Conservation (phyloP, 2,329 filamentous ascomycete species). For the Cryphonectria japonica region DNA sequence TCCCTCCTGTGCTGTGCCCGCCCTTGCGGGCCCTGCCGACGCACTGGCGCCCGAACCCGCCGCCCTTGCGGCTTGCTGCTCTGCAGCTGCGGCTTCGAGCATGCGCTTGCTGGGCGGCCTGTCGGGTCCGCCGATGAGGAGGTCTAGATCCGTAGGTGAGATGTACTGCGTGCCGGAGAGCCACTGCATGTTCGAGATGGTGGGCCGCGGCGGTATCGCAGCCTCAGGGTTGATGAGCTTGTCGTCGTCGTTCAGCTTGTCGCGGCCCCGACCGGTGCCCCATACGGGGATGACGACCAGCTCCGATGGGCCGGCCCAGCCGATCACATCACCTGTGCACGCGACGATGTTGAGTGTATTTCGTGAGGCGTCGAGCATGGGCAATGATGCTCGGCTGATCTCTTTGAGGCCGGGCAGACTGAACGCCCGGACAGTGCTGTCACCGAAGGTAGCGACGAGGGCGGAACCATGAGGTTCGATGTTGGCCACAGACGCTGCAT, state of each 20-base stretch:
- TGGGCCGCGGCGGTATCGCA: conserved; percentile 77
- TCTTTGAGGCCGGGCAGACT: conserved; percentile 89
- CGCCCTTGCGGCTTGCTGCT: conserved; percentile 60
- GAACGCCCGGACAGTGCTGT: conserved; percentile 78
- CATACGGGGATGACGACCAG: conserved; percentile 82
- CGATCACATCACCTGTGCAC: conserved; percentile 78
- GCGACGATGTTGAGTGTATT: conserved; percentile 72
- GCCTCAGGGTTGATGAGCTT: conserved; percentile 78
- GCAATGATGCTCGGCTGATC: conserved; percentile 69
- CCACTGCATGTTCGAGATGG: conserved; percentile 96
- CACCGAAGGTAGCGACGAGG: conserved; percentile 82
- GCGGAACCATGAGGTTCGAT: conserved; percentile 77
- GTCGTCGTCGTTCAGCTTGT: conserved; percentile 61
- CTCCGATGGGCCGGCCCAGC: conserved; percentile 88
- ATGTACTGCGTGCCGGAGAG: conserved; percentile 93
- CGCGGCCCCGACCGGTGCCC: conserved; percentile 71
- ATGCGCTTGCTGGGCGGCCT: conserved; percentile 88
- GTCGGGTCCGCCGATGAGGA: conserved; percentile 87
- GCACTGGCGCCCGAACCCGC: conserved; percentile 36
- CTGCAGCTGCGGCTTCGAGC: conserved; percentile 76
- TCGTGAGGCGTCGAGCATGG: conserved; percentile 75
- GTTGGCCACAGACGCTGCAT: conserved; percentile 76
- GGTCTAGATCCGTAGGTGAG: conserved; percentile 82
- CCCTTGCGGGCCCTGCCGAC: conserved; percentile 30
- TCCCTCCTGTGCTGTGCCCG: conserved; percentile 55